These are phyloP conservation scores for Ajuga reptans DNA, from an alignment of 305 asterid genomes.

Conservation along the genomic window DNA sequence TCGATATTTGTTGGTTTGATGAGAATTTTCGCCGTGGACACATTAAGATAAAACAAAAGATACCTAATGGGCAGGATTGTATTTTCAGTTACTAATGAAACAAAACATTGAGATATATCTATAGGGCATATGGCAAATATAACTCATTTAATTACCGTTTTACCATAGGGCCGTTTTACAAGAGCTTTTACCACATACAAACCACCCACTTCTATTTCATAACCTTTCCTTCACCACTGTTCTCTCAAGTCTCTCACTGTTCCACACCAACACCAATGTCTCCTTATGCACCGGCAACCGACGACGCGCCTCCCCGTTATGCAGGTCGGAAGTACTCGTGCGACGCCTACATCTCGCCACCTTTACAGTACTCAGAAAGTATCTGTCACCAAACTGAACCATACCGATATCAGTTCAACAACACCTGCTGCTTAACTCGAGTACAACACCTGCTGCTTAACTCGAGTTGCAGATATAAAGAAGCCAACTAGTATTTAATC, in stretches of 20 bases:
- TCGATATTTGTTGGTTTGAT: no score
- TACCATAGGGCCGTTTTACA: no score
- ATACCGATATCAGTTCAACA: slow-evolving; percentile 3
- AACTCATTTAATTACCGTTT: no score
- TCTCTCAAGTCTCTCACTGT: slow-evolving; percentile 44
- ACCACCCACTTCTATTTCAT: slow-evolving; percentile 24
- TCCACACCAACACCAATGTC: slow-evolving; percentile 57
- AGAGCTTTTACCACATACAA: not conserved
- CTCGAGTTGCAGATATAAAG: not conserved
- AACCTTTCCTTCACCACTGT: slow-evolving; percentile 72
- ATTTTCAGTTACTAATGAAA: no score
- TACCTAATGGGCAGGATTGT: no score
- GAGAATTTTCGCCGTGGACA: no score
- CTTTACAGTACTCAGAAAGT: slow-evolving; percentile 50
- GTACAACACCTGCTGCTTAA: not conserved
- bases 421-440: not conserved
- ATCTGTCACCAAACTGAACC: slow-evolving; percentile 54
- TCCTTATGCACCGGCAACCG: slow-evolving; percentile 57
- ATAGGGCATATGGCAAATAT: no score
- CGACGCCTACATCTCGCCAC: slow-evolving; percentile 64
- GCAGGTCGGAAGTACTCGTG: slow-evolving; percentile 31
- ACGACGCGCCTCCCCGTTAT: slow-evolving; percentile 27
- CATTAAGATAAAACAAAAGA: no score
- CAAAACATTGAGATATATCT: no score
- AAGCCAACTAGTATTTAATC: slow-evolving; percentile 6